These are phyloP conservation scores for Cyanophora paradoxa DNA, from an alignment of 78 protist species.

Conservation along the genomic window DNA sequence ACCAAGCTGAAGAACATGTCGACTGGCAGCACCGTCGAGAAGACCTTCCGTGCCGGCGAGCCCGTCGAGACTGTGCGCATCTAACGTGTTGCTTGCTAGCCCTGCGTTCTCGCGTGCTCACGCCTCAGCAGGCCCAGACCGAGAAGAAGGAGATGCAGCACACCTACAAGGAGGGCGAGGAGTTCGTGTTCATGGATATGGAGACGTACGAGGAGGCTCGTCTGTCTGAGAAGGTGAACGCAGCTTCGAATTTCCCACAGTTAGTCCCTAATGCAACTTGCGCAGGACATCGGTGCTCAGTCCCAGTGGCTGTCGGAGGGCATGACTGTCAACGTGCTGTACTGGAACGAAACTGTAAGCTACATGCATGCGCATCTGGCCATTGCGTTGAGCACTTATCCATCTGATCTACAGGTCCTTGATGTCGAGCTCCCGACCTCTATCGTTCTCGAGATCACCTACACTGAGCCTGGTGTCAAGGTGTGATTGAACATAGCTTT, in stretches of 20 bases:
- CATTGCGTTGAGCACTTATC: neutral
- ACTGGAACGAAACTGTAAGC: neutral
- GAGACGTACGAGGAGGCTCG: constrained; percentile 14
- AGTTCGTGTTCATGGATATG: constrained; percentile 15
- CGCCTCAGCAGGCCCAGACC: constrained; percentile 2
- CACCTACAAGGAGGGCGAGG: constrained; percentile 12
- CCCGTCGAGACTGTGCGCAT: neutral
- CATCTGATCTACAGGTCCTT: neutral
- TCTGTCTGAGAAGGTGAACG: no score
- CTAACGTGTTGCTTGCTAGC: no score
- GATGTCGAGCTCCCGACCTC: neutral
- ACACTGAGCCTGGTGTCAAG: neutral
- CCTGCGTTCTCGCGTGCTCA: no score
- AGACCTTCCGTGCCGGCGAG: constrained; percentile 30
- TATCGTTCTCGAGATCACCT: neutral
- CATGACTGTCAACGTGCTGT: neutral
- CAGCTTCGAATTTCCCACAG: no score
- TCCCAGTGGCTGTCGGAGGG: neutral
- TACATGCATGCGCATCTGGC: neutral
- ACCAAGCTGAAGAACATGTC: constrained; percentile 16
- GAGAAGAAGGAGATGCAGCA: constrained; percentile 17
- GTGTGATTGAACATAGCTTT: no score
- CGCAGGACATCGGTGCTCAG: no score
- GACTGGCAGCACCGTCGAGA: constrained; percentile 23
- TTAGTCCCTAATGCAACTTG: no score